Base-by-base conservation (phyloP, 768 basidiomycete genomes). In the Pisolithus orientalis region DNA sequence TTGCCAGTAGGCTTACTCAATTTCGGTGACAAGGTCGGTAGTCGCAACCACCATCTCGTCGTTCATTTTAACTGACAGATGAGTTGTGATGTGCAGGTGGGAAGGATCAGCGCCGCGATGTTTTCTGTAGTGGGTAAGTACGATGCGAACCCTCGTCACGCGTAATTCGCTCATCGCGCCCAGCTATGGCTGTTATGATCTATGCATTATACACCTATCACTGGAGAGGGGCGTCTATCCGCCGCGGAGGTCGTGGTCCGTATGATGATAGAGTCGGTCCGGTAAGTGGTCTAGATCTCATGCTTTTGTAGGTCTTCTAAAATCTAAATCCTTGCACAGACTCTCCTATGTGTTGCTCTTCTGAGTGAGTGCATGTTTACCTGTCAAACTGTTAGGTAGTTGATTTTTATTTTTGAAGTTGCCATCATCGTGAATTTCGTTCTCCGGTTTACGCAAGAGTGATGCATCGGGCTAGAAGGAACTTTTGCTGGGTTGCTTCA, bases 191-290 rank as follows among this genome's bases (percentile, higher is more conserved):
- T 21, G 93, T 98, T 54, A 98, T 99, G 96, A 66, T 90, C 9
- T 99, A 99, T 68, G 95, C 96, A 2, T 71, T 99, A 13, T 87
- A 87, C 59, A 92, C 93, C 39, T 99, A 94, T 66, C 95, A 98
- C 66, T 95, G 94, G 91, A 83, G 96, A 57, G 96, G 95, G 6
- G 81, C 83, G 27, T 89, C 93, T 25, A 99, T 99, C 64, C 84
- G 94, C 47, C 76, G 82, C 34, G 90, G 95, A 44, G 92, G 94
- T 9, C 80, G 90, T 52, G 94, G 93, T 7, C 94, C 95, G 6
- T 98, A 98, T 67, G 96, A 99, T 62, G 96, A 99, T 70, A 80
- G 96, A 51, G 68, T 96, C 47, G 95, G 94, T 31, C 94, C 94
- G 34, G 94, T 96, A 64, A 70, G 94, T 84, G 39, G 54, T 53